Percentiles rank a stretch among this genome's conserved stretches.
Evolutionary conservation across 2,329 filamentous ascomycete genomes (phyloP).

Genomic region (Penicillium sp.): DNA sequence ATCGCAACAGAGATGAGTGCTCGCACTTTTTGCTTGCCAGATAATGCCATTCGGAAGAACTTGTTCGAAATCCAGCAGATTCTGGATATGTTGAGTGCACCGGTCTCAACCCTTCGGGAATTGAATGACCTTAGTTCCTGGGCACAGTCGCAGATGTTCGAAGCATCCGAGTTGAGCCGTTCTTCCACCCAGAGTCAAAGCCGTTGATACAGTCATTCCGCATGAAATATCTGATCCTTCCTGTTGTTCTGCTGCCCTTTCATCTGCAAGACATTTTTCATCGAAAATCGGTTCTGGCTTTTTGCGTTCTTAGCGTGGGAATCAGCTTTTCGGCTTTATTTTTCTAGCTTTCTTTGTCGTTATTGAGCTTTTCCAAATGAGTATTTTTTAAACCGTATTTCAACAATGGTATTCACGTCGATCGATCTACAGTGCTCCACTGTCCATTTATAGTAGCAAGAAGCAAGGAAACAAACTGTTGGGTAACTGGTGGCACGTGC

Average conservation of each 20-base stretch:
- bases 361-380: neutral
- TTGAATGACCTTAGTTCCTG: conserved; percentile 41
- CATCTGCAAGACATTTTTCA: neutral
- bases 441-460: neutral
- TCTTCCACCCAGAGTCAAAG: conserved; percentile 6
- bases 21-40: conserved; percentile 52
- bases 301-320: neutral
- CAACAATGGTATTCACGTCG: neutral
- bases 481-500: conserved; percentile 29
- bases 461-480: neutral
- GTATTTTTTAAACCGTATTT: neutral
- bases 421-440: neutral
- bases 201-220: neutral
- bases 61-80: conserved; percentile 51
- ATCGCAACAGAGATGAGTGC: conserved; percentile 50
- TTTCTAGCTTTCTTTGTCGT: neutral
- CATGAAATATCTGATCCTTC: neutral
- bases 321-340: neutral
- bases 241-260: neutral
- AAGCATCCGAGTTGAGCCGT: conserved; percentile 27
- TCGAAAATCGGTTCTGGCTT: neutral
- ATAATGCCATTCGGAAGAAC: conserved; percentile 51
- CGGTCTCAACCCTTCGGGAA: conserved; percentile 36
- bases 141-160: conserved; percentile 34
- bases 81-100: conserved; percentile 51